These are phyloP conservation scores for Fusarium algeriense DNA, from an alignment of 2,329 filamentous ascomycete genomes.

Conservation along the genomic window DNA sequence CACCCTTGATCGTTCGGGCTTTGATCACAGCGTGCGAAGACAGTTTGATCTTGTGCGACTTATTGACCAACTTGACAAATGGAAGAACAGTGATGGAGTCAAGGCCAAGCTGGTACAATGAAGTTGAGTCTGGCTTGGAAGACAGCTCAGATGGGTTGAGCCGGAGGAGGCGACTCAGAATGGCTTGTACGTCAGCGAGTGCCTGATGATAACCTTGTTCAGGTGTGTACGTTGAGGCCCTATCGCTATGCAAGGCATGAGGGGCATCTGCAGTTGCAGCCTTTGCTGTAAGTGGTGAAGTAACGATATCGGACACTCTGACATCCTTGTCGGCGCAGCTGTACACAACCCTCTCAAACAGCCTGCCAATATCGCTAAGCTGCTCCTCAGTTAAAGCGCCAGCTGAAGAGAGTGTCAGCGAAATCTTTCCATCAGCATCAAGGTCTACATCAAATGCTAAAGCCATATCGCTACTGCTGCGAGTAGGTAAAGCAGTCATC, in stretches of 20 bases:
- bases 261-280: fast-evolving
- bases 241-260: fast-evolving
- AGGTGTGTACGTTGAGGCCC: fast-evolving
- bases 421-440: constrained; percentile 9
- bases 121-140: constrained; percentile 6
- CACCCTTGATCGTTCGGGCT: constrained; percentile 10
- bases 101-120: constrained; percentile 15
- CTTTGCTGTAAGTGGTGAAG: not conserved
- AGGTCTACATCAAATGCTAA: constrained; percentile 23
- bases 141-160: not conserved
- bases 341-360: constrained; percentile 15
- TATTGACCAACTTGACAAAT: constrained; percentile 24
- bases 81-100: constrained; percentile 25
- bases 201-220: not conserved
- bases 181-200: not conserved
- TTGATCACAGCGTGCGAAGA: constrained; percentile 18
- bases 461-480: constrained; percentile 22
- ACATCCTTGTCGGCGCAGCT: not conserved
- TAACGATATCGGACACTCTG: not conserved
- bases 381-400: not conserved
- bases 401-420: constrained; percentile 8
- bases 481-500: constrained; percentile 8
- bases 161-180: not conserved
- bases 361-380: not conserved
- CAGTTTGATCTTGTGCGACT: constrained; percentile 6